These are phyloP conservation scores for Solanum sitiens DNA, from an alignment of 257 asterid species.

Conservation along the genomic window DNA sequence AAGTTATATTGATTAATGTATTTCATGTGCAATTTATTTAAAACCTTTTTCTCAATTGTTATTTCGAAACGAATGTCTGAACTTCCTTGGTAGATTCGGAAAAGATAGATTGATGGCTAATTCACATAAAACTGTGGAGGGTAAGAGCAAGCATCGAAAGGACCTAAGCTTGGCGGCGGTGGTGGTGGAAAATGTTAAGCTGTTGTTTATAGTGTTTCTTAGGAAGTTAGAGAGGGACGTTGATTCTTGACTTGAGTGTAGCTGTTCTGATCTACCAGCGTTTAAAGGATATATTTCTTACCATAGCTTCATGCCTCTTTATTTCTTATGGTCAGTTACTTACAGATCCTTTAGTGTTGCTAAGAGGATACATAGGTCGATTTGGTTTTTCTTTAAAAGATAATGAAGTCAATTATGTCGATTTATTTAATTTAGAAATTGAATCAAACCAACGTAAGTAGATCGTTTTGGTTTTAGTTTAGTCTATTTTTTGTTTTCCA, in stretches of 20 bases:
- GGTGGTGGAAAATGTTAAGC: slow-evolving; percentile 35
- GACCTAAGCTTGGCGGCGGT: slow-evolving; percentile 40
- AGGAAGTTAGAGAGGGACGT: neutral
- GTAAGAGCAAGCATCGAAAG: slow-evolving; percentile 20
- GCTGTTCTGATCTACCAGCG: neutral
- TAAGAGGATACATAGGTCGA: neutral
- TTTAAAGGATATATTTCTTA: neutral
- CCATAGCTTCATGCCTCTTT: neutral
- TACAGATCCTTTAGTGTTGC: neutral
- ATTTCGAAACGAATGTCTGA: neutral
- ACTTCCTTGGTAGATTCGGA: neutral
- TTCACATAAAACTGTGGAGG: slow-evolving; percentile 22
- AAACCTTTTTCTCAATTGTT: neutral
- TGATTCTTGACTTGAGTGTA: neutral
- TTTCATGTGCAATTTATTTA: neutral
- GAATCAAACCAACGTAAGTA: neutral
- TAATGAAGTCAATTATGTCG: neutral
- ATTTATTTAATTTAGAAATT: too few relatives aligned
- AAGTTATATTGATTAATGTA: neutral
- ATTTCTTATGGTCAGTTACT: neutral
- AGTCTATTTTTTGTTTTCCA: too few relatives aligned
- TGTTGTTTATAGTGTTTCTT: neutral
- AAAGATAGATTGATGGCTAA: neutral
- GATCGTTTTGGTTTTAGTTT: neutral
- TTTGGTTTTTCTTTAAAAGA: neutral